Percentiles rank a stretch among this genome's conserved stretches.
phyloP scores from a whole-genome alignment of 768 basidiomycete species.

The Sporobolomyces pararoseus region DNA sequence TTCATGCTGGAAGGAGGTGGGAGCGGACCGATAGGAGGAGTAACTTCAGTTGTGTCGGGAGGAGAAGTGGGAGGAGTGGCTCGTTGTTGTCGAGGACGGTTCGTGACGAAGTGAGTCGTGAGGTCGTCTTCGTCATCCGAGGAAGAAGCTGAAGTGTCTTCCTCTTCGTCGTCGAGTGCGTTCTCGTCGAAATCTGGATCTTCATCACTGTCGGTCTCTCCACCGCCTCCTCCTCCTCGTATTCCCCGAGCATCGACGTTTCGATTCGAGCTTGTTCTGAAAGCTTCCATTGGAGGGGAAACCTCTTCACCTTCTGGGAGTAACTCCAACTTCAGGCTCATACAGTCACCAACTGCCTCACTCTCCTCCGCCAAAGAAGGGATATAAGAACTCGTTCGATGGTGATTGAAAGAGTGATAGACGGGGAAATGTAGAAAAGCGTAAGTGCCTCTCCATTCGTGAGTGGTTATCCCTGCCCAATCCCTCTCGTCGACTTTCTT shows the following conservation, averaged over 20 bases:
- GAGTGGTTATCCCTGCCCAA: constrained; percentile 28
- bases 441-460: constrained; percentile 28
- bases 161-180: not conserved
- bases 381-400: not conserved
- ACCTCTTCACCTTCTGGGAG: constrained; percentile 21
- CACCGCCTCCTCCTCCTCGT: not conserved
- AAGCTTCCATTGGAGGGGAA: constrained; percentile 8
- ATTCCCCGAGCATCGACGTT: not conserved
- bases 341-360: constrained; percentile 37
- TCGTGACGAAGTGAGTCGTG: not conserved
- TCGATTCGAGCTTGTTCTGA: not conserved
- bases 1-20: not conserved
- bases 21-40: not conserved
- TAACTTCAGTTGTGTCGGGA: not conserved
- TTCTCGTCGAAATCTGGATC: not conserved
- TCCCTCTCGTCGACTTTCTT: constrained; percentile 1
- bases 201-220: not conserved
- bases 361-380: constrained; percentile 22
- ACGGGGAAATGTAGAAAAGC: constrained; percentile 24
- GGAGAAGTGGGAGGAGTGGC: not conserved
- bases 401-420: constrained; percentile 9
- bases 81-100: not conserved
- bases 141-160: not conserved
- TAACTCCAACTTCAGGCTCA: constrained; percentile 19
- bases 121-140: no score